Percentiles rank a stretch among this genome's conserved stretches.
Evolutionary conservation across 2,329 filamentous ascomycete genomes (phyloP).

Genomic region (Penicillium sp.): DNA sequence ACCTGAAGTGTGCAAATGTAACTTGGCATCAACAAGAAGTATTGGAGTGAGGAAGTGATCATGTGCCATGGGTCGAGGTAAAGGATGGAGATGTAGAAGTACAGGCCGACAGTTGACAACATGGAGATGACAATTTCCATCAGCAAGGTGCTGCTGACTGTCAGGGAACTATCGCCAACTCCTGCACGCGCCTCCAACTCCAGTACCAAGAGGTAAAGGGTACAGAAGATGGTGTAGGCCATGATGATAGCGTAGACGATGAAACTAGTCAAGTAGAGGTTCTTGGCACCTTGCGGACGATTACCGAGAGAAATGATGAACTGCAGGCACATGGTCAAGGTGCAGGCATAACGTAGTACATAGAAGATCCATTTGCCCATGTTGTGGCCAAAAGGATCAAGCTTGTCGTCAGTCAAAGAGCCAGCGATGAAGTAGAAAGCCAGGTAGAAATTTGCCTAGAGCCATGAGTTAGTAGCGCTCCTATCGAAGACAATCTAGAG

Average conservation of each 20-base stretch:
- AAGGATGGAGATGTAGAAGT: conserved; percentile 93
- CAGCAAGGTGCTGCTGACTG: conserved; percentile 82
- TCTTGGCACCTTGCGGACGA: conserved; percentile 85
- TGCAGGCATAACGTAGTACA: conserved; percentile 78
- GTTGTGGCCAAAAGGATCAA: conserved; percentile 90
- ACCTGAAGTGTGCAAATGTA: conserved; percentile 98
- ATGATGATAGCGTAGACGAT: conserved; percentile 92
- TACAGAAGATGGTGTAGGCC: conserved; percentile 89
- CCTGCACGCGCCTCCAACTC: conserved; percentile 63
- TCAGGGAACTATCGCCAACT: conserved; percentile 45
- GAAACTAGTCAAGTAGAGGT: conserved; percentile 85
- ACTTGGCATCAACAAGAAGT: conserved; percentile 85
- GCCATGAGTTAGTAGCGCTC: neutral
- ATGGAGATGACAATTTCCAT: conserved; percentile 91
- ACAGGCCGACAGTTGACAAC: conserved; percentile 86
- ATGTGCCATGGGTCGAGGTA: conserved; percentile 99
- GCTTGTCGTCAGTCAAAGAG: conserved; percentile 71
- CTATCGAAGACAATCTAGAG: neutral
- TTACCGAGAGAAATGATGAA: conserved; percentile 98
- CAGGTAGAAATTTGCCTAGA: conserved; percentile 89
- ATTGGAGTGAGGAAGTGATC: conserved; percentile 87
- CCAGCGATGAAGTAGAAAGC: conserved; percentile 98
- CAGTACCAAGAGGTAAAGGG: conserved; percentile 83
- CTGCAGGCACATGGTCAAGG: conserved; percentile 87
- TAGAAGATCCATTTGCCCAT: conserved; percentile 84